A percentile compares a stretch with the other conserved stretches of the same genome.
These are phyloP conservation scores for Stachybotrys echinatus DNA, from an alignment of 2,329 filamentous ascomycete genomes.

Conservation along the genomic window DNA sequence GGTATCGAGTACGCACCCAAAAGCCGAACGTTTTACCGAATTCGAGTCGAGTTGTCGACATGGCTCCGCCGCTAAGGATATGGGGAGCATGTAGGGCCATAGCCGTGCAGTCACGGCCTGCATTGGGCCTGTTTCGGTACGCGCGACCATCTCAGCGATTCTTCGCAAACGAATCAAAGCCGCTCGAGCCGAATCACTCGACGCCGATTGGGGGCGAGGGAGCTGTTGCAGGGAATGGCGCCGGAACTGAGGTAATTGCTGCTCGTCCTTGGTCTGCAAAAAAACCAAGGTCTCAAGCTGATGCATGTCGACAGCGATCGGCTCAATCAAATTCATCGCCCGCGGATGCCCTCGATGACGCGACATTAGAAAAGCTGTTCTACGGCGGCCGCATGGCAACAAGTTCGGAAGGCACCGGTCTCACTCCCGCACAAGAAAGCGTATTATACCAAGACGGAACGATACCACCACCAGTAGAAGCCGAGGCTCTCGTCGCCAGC, in stretches of 20 bases:
- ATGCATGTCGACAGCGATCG: background rate
- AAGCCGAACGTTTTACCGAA: too few species aligned
- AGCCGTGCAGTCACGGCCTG: constrained; percentile 21
- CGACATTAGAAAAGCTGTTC: constrained; percentile 28
- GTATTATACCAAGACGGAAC: constrained; percentile 36
- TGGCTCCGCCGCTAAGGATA: constrained; percentile 26
- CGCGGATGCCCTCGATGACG: constrained; percentile 22
- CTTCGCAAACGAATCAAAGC: constrained; percentile 26
- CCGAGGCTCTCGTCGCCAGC: constrained; percentile 22
- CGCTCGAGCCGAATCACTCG: constrained; percentile 8
- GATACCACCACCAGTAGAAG: constrained; percentile 29
- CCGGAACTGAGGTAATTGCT: background rate
- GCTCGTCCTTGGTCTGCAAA: too few species aligned
- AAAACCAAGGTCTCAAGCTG: background rate
- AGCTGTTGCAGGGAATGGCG: background rate
- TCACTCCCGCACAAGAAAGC: constrained; percentile 38
- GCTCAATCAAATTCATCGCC: background rate
- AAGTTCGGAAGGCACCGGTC: constrained; percentile 22
- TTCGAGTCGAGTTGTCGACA: constrained; percentile 10
- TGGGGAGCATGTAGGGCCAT: constrained; percentile 29
- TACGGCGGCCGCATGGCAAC: constrained; percentile 26
- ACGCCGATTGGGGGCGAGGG: background rate
- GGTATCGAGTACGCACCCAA: too few species aligned
- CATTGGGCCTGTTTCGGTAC: constrained; percentile 12
- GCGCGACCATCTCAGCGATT: constrained; percentile 14